Percentiles rank a stretch among this genome's conserved stretches.
phyloP scores from a whole-genome alignment of 805 yeast species.

The Kodamaea hsintzibuensis region DNA sequence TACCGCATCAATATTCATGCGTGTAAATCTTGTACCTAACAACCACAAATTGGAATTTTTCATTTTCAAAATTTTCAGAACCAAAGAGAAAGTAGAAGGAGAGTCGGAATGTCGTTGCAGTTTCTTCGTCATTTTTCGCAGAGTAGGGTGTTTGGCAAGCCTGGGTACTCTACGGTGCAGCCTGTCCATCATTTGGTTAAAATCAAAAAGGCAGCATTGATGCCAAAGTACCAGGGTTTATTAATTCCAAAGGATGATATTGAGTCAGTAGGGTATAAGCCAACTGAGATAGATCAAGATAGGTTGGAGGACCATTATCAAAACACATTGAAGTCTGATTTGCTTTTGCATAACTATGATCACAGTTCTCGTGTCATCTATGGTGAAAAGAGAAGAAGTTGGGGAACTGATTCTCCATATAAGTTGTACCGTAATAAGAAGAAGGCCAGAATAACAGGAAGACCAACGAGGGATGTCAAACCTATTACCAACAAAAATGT shows the following conservation, averaged over 20 bases:
- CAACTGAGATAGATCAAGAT: slow-evolving; percentile 74
- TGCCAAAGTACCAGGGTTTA: slow-evolving; percentile 72
- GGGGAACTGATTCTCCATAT: slow-evolving; percentile 89
- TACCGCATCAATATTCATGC: not conserved
- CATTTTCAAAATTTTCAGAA: slow-evolving; percentile 6
- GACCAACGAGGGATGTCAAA: slow-evolving; percentile 71
- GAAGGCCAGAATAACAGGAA: slow-evolving; percentile 73
- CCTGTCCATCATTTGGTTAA: slow-evolving; percentile 92
- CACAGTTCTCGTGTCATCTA: slow-evolving; percentile 56
- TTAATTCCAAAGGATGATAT: slow-evolving; percentile 71
- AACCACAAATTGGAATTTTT: slow-evolving; percentile 6
- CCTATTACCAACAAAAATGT: slow-evolving; percentile 69
- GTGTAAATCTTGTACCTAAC: slow-evolving; percentile 10
- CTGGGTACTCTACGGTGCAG: slow-evolving; percentile 65
- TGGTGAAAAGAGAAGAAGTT: slow-evolving; percentile 75
- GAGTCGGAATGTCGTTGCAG: slow-evolving; percentile 17
- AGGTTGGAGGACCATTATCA: slow-evolving; percentile 75
- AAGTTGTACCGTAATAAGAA: slow-evolving; percentile 78
- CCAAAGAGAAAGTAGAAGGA: slow-evolving; percentile 1
- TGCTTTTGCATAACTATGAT: slow-evolving; percentile 72
- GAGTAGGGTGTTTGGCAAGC: slow-evolving; percentile 45
- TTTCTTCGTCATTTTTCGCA: slow-evolving; percentile 33
- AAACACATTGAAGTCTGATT: slow-evolving; percentile 72
- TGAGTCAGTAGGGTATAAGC: slow-evolving; percentile 75
- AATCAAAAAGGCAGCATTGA: slow-evolving; percentile 69